These are phyloP conservation scores for Vitis rotundifolia DNA, from an alignment of 164 flowering plant genomes.

Conservation along the genomic window DNA sequence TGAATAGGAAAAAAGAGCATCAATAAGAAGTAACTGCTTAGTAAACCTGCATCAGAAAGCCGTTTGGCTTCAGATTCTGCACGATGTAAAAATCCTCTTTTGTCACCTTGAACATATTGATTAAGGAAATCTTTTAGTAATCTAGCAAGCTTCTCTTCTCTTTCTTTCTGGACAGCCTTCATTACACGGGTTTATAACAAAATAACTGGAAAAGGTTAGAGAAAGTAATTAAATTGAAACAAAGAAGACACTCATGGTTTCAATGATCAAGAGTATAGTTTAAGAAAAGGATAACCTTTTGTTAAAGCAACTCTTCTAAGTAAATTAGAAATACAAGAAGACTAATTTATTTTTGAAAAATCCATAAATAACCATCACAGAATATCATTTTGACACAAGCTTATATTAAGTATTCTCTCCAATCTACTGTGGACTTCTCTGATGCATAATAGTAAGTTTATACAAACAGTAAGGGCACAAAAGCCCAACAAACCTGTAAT, in stretches of 20 bases:
- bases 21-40: background rate
- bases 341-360: too few relatives aligned
- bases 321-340: background rate
- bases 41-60: conserved; percentile 68
- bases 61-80: conserved; percentile 80
- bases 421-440: too few relatives aligned
- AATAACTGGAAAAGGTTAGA: background rate
- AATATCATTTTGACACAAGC: too few relatives aligned
- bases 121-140: conserved; percentile 58
- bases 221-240: background rate
- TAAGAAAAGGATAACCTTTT: too few relatives aligned
- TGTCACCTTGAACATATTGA: conserved; percentile 76
- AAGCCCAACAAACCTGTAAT: too few relatives aligned
- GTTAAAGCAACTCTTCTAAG: background rate
- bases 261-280: too few relatives aligned
- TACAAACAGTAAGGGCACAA: too few relatives aligned
- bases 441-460: too few relatives aligned
- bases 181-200: conserved; percentile 4
- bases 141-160: conserved; percentile 86
- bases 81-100: conserved; percentile 55
- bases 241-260: too few relatives aligned
- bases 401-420: too few relatives aligned
- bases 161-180: conserved; percentile 84
- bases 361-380: too few relatives aligned
- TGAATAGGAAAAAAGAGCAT: background rate